Percentiles rank a stretch among this genome's conserved stretches.
These are phyloP conservation scores for Codiaeum variegatum DNA, from an alignment of 441 rosid genomes.

Conservation along the genomic window DNA sequence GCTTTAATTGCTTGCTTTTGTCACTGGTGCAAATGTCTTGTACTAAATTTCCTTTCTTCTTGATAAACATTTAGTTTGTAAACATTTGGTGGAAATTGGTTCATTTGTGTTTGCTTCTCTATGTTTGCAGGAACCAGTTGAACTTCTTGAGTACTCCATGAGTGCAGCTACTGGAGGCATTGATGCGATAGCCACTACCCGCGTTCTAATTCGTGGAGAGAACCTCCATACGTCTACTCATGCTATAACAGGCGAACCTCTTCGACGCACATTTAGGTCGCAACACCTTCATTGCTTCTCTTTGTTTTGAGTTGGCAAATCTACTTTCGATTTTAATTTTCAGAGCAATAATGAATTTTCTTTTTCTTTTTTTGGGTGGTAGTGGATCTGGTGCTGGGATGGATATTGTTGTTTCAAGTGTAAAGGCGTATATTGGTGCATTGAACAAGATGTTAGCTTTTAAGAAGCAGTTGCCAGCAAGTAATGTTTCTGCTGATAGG, in stretches of 20 bases:
- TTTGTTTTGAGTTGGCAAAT: background rate
- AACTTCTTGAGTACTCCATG: constrained; percentile 81
- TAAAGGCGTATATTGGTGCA: constrained; percentile 84
- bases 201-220: constrained; percentile 72
- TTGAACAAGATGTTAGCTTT: constrained; percentile 81
- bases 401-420: constrained; percentile 92
- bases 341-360: background rate
- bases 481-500: constrained; percentile 26
- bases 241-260: constrained; percentile 52
- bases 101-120: background rate
- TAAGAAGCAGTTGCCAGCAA: constrained; percentile 30
- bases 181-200: constrained; percentile 90
- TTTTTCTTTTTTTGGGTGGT: background rate
- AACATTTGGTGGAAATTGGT: background rate
- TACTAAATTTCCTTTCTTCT: background rate
- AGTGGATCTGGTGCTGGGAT: constrained; percentile 87
- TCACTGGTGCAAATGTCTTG: background rate
- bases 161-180: constrained; percentile 85
- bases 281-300: background rate
- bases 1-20: background rate
- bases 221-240: constrained; percentile 37
- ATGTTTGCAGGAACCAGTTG: constrained; percentile 49
- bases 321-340: constrained; percentile 5
- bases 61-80: background rate
- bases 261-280: constrained; percentile 71